Evolutionary conservation across 257 asterid genomes (phyloP).

Genomic region (Fraxinus anomala): DNA sequence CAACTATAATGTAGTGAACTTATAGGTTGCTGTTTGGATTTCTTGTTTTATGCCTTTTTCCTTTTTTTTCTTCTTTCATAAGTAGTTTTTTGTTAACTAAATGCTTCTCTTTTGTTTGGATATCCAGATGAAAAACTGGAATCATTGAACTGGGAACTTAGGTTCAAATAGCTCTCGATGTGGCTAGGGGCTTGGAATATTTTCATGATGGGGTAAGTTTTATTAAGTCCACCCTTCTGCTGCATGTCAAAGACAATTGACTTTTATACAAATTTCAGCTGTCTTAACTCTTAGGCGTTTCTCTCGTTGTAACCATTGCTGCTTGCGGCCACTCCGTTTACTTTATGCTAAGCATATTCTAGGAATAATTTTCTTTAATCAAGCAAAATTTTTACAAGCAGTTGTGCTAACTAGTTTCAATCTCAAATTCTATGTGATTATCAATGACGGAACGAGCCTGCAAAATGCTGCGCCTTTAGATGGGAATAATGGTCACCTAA

Average conservation of each 20-base stretch:
- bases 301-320: not conserved
- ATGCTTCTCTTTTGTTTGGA: conserved; percentile 11
- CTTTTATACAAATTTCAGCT: not conserved
- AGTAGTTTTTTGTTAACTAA: not conserved
- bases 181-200: conserved; percentile 97
- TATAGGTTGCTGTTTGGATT: conserved; percentile 8
- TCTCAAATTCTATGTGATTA: not conserved
- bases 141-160: conserved; percentile 66
- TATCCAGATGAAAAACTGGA: conserved; percentile 60
- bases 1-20: not conserved
- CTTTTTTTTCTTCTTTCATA: not conserved
- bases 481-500: no score
- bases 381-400: not conserved
- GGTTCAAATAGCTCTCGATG: conserved; percentile 93
- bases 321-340: no score
- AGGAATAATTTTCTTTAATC: not conserved
- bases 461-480: no score
- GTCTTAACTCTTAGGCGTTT: not conserved
- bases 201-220: conserved; percentile 93
- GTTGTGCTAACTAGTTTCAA: not conserved
- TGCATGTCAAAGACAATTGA: not conserved
- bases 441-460: no score
- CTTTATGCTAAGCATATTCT: not conserved
- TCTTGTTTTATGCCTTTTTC: conserved; percentile 6
- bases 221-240: conserved; percentile 7